A percentile compares a stretch with the other conserved stretches of the same genome.
phyloP scores from a whole-genome alignment of 2,329 filamentous ascomycete species.

The Albifimbria verrucaria region DNA sequence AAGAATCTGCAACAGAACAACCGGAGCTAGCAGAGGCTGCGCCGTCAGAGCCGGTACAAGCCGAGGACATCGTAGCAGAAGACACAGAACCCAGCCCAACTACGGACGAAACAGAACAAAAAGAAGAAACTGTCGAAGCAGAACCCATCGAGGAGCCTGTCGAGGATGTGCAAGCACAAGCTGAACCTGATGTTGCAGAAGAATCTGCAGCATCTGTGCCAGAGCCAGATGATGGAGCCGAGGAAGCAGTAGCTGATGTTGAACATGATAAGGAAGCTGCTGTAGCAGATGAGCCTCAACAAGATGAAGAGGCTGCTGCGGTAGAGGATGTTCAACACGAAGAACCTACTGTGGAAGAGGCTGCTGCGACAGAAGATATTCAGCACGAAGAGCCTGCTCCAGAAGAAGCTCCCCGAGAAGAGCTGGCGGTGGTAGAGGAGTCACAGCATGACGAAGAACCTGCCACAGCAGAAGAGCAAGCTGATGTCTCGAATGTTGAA shows the following conservation, averaged over 20 bases:
- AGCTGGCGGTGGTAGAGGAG: background rate
- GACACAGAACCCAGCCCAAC: background rate
- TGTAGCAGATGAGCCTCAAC: background rate
- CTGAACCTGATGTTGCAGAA: no score
- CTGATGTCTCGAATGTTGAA: background rate
- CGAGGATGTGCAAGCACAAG: no score
- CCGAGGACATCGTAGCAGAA: background rate
- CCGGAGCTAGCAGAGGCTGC: background rate
- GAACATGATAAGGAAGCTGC: background rate
- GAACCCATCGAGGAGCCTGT: background rate
- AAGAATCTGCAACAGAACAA: background rate
- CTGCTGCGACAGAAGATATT: constrained; percentile 10
- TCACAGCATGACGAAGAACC: background rate
- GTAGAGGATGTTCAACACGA: background rate
- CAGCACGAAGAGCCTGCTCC: constrained; percentile 9
- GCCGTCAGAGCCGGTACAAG: background rate
- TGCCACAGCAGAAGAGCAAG: background rate
- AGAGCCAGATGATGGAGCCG: no score
- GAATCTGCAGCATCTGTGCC: no score
- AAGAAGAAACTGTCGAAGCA: background rate
- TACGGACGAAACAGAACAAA: background rate
- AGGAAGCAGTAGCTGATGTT: background rate
- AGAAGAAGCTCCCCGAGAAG: background rate
- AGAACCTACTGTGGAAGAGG: background rate
- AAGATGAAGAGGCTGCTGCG: background rate